phyloP scores from a whole-genome alignment of 257 asterid genomes.

The Solanum pimpinellifolium region DNA sequence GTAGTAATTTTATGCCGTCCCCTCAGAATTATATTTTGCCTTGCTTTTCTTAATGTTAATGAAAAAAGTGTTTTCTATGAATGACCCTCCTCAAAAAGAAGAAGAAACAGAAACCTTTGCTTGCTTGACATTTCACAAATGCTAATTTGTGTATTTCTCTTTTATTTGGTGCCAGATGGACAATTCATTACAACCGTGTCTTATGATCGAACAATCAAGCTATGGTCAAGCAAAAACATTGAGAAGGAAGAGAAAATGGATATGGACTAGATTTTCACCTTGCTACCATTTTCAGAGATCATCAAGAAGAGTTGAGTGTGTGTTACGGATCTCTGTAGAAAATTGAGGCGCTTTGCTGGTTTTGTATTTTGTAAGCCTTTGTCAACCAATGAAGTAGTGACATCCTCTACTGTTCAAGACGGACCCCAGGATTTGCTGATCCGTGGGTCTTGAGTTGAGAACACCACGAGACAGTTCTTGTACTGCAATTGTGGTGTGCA shows the following conservation, averaged over 20 bases:
- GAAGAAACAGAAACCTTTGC: not conserved
- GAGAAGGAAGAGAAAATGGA: conserved; percentile 71
- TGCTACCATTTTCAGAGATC: not conserved
- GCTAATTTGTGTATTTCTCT: not conserved
- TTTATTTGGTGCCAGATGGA: conserved; percentile 49
- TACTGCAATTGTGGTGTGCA: not conserved
- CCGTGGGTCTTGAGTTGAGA: not conserved
- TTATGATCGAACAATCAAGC: conserved; percentile 85
- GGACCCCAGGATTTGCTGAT: not conserved
- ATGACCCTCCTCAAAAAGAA: not conserved
- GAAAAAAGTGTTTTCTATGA: not conserved
- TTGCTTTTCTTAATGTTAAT: not conserved
- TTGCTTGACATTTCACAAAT: not conserved
- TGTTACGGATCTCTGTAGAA: not conserved
- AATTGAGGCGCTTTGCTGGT: not conserved
- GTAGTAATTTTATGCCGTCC: not conserved
- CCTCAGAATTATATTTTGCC: not conserved
- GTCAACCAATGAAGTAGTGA: not conserved
- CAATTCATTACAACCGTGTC: conserved; percentile 70
- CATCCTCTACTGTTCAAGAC: not conserved
- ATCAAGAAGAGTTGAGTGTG: not conserved
- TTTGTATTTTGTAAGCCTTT: not conserved
- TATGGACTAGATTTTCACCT: conserved; percentile 25
- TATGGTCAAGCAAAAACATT: conserved; percentile 56
- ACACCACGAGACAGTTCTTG: not conserved